These are phyloP conservation scores for Emergomyces africanus DNA, from an alignment of 2,329 filamentous ascomycete genomes.

Conservation along the genomic window DNA sequence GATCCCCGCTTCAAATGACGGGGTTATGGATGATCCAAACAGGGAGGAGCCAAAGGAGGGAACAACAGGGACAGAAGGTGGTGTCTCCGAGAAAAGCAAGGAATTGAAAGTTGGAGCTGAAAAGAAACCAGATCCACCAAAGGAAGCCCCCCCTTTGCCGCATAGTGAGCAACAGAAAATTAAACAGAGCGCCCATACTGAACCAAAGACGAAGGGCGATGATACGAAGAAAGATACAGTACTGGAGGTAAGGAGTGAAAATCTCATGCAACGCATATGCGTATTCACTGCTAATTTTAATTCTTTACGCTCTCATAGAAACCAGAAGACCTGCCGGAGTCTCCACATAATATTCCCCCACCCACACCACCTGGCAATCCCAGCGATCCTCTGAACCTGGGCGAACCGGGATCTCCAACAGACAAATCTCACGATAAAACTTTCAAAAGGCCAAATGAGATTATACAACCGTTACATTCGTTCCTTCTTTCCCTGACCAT, in stretches of 20 bases:
- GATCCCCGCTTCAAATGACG: constrained; percentile 50
- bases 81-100: constrained; percentile 78
- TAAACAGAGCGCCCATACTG: constrained; percentile 17
- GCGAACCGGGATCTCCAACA: constrained; percentile 44
- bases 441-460: constrained; percentile 19
- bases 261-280: not conserved
- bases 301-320: constrained; percentile 41
- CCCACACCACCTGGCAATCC: constrained; percentile 43
- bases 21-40: constrained; percentile 86
- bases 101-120: constrained; percentile 55
- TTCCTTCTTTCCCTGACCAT: constrained; percentile 88
- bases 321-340: constrained; percentile 66
- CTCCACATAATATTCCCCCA: constrained; percentile 59
- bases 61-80: constrained; percentile 77
- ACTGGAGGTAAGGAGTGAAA: constrained; percentile 39
- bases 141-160: constrained; percentile 70
- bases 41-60: constrained; percentile 66
- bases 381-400: constrained; percentile 30
- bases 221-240: constrained; percentile 29
- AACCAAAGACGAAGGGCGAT: constrained; percentile 22
- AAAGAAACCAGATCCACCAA: constrained; percentile 71
- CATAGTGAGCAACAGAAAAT: constrained; percentile 68
- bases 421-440: constrained; percentile 18
- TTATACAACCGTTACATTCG: constrained; percentile 74
- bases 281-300: not conserved